Conservation (phyloP, 2,329 filamentous ascomycete species). For the Alternaria solani region DNA sequence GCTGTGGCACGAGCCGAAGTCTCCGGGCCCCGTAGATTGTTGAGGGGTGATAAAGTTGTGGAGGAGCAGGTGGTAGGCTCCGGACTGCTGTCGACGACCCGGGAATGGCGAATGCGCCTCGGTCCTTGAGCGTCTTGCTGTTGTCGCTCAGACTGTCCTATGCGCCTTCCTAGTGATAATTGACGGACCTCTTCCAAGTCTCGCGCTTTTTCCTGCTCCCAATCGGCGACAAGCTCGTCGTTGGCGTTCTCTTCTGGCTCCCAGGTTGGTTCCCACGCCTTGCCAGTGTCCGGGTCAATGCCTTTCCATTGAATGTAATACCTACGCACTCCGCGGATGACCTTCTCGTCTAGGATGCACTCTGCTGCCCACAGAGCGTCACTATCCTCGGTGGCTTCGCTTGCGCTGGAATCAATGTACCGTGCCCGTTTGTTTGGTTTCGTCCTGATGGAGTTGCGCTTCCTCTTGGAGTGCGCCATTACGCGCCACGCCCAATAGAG, state of each 20-base stretch:
- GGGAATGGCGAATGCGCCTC: constrained; percentile 15
- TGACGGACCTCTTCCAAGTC: not conserved
- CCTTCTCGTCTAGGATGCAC: constrained; percentile 27
- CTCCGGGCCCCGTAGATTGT: not conserved
- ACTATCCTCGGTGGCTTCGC: not conserved
- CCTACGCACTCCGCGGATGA: constrained; percentile 32
- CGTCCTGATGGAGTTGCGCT: constrained; percentile 20
- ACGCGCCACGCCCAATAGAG: constrained; percentile 30
- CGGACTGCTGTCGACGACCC: constrained; percentile 29
- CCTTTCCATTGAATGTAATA: constrained; percentile 67
- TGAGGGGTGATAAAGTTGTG: not conserved
- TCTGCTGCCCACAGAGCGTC: constrained; percentile 18
- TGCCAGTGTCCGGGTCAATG: constrained; percentile 57
- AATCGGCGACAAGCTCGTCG: constrained; percentile 46
- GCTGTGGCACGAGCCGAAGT: not conserved
- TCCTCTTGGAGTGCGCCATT: constrained; percentile 40
- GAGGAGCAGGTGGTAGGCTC: constrained; percentile 10
- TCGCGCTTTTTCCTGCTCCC: constrained; percentile 19
- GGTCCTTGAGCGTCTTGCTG: not conserved
- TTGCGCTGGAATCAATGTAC: constrained; percentile 20
- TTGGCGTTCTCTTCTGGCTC: constrained; percentile 52
- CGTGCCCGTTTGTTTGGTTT: constrained; percentile 29
- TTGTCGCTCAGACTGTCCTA: not conserved
- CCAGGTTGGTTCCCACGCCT: constrained; percentile 62
- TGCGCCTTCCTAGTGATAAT: not conserved